A percentile compares a stretch with the other conserved stretches of the same genome.
Evolutionary conservation across 2,329 filamentous ascomycete genomes (phyloP).

Genomic region (Colletotrichum cuscutae): DNA sequence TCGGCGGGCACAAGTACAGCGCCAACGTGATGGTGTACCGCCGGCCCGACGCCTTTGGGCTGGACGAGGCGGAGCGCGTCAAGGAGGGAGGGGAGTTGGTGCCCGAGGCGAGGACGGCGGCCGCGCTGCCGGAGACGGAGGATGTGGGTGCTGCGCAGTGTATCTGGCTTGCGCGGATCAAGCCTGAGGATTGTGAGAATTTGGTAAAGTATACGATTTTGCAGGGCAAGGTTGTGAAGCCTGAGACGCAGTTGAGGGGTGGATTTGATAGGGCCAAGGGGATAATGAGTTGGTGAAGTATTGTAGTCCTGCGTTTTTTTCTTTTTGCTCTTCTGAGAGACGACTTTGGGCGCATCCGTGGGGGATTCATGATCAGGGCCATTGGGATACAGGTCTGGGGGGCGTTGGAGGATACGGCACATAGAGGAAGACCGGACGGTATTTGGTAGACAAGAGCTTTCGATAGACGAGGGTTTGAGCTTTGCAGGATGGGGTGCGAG

Average conservation of each 20-base stretch:
- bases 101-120: conserved; percentile 42
- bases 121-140: conserved; percentile 46
- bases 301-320: not conserved
- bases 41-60: conserved; percentile 65
- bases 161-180: conserved; percentile 89
- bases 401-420: not conserved
- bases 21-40: conserved; percentile 96
- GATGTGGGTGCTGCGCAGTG: conserved; percentile 80
- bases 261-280: conserved; percentile 89
- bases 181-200: conserved; percentile 92
- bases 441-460: not conserved
- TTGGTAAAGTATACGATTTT: conserved; percentile 89
- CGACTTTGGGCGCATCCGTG: not conserved
- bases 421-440: not conserved
- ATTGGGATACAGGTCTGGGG: not conserved
- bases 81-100: conserved; percentile 48
- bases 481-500: too few relatives aligned
- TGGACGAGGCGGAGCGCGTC: conserved; percentile 56
- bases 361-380: not conserved
- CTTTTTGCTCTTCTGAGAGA: not conserved
- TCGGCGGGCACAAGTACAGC: conserved; percentile 95
- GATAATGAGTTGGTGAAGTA: conserved; percentile 82
- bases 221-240: conserved; percentile 94
- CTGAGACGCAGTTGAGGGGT: conserved; percentile 83
- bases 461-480: not conserved